A percentile compares a stretch with the other conserved stretches of the same genome.
Evolutionary conservation across 768 basidiomycete species (phyloP).

Genomic region (Agrocybe praecox): DNA sequence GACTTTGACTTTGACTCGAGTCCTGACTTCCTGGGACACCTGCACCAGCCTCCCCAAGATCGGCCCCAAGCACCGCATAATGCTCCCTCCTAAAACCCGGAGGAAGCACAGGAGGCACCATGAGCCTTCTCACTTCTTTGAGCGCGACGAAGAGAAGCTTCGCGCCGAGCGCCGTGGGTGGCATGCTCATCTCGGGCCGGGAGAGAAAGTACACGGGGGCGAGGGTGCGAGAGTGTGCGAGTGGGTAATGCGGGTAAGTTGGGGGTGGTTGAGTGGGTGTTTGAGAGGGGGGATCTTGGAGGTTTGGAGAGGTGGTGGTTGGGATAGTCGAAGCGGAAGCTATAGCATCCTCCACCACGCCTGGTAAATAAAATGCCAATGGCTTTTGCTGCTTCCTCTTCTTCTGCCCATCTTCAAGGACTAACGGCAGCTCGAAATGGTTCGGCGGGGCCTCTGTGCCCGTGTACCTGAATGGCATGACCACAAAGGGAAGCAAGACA

Average conservation of each 20-base stretch:
- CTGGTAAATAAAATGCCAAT: not conserved
- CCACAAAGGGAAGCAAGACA: constrained; percentile 29
- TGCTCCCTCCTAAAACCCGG: not conserved
- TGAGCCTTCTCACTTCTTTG: constrained; percentile 49
- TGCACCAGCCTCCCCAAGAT: not conserved
- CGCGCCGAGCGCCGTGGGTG: constrained; percentile 58
- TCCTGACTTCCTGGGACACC: not conserved
- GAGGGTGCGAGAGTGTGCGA: constrained; percentile 13
- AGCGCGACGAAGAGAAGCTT: constrained; percentile 65
- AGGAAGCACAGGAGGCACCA: constrained; percentile 39
- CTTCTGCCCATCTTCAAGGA: not conserved
- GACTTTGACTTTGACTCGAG: not conserved
- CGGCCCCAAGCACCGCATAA: not conserved
- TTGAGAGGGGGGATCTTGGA: no score
- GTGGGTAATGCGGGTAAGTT: constrained; percentile 22
- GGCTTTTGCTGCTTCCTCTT: not conserved
- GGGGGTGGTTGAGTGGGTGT: not conserved
- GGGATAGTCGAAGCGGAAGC: no score
- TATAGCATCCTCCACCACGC: not conserved
- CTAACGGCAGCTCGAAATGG: constrained; percentile 58
- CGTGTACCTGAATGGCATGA: constrained; percentile 59
- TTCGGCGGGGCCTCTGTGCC: constrained; percentile 61
- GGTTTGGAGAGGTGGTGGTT: no score
- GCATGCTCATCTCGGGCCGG: constrained; percentile 18
- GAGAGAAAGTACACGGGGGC: constrained; percentile 28